These are phyloP conservation scores for Apiosordaria backusii DNA, from an alignment of 495 filamentous ascomycete species.

Conservation along the genomic window DNA sequence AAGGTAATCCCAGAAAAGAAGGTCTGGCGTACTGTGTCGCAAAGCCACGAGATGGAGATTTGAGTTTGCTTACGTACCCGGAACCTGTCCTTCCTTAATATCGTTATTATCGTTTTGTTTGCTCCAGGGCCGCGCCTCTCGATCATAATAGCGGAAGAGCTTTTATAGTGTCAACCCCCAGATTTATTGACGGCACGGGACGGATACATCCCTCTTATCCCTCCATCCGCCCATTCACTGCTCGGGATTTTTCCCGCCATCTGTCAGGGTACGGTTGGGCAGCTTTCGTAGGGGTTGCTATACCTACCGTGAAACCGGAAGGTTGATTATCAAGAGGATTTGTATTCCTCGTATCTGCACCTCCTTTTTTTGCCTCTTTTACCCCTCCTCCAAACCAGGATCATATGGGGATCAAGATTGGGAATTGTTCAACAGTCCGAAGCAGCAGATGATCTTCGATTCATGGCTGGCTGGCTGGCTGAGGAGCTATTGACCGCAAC, in stretches of 20 bases:
- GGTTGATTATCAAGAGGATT: background rate
- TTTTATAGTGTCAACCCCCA: background rate
- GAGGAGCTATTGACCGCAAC: background rate
- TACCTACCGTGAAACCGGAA: background rate
- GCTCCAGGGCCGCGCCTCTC: background rate
- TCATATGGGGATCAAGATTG: background rate
- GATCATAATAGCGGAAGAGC: background rate
- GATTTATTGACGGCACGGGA: slow-evolving; percentile 7
- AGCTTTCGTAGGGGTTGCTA: background rate
- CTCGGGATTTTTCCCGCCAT: background rate
- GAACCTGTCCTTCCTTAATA: background rate
- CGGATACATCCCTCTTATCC: background rate
- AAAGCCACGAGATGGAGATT: background rate
- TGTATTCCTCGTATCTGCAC: slow-evolving; percentile 2
- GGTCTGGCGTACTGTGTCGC: background rate
- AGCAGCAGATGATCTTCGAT: background rate
- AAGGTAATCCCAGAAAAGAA: background rate
- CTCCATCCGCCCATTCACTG: background rate
- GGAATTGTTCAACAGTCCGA: background rate
- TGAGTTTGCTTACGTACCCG: background rate
- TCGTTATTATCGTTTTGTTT: background rate
- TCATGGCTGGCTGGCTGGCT: slow-evolving; percentile 7
- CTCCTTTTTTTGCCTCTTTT: background rate
- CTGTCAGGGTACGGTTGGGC: background rate
- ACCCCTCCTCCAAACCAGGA: background rate